A percentile compares a stretch with the other conserved stretches of the same genome.
These are phyloP conservation scores for Excoecaria agallocha DNA, from an alignment of 345 rosid species.

Conservation along the genomic window DNA sequence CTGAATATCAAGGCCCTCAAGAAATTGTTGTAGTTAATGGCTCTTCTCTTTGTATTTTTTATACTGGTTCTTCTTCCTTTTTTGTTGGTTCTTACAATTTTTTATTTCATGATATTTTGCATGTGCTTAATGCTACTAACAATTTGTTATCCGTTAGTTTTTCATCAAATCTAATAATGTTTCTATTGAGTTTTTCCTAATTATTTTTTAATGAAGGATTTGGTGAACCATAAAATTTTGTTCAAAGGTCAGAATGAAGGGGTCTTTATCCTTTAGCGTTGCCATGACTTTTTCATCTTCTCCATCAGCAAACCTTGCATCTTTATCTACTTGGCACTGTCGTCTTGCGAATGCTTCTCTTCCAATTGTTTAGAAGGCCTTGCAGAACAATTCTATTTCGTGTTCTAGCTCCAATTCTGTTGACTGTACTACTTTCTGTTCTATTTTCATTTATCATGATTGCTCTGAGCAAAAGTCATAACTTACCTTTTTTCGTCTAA, in stretches of 20 bases:
- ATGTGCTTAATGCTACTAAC: background rate
- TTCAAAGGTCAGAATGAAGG: background rate
- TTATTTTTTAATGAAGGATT: background rate
- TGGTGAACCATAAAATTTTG: background rate
- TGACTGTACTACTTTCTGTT: background rate
- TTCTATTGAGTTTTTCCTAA: background rate
- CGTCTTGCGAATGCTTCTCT: background rate
- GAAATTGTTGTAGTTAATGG: background rate
- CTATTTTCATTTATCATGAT: background rate
- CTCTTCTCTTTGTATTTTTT: background rate
- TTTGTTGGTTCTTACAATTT: background rate
- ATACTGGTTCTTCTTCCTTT: background rate
- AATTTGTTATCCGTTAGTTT: background rate
- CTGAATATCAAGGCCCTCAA: background rate
- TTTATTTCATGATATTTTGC: background rate
- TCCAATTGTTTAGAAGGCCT: background rate
- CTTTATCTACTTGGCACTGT: background rate
- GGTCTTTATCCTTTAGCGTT: background rate
- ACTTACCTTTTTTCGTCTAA: background rate
- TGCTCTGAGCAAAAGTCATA: background rate
- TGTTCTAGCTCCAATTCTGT: background rate
- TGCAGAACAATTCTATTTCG: background rate
- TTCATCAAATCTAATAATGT: background rate
- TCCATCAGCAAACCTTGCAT: background rate
- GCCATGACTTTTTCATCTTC: background rate